Evolutionary conservation across 1,139 yeast genomes (phyloP), one percentile per base, ranked within the genome.

Genomic region (Candida frijolesensis): DNA sequence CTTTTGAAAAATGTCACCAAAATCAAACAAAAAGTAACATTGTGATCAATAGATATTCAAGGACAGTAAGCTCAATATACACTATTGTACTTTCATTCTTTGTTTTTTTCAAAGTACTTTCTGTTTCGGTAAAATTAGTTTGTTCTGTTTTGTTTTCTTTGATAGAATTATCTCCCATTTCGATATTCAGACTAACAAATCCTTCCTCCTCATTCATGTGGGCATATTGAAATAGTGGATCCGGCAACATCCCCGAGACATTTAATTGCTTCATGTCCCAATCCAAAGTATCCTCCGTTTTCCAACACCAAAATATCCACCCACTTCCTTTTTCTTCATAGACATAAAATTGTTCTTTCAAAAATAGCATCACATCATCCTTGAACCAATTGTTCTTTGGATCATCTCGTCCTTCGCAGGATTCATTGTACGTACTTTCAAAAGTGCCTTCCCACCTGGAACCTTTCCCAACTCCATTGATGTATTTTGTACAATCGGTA

Each of bases 221-320:
- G 2, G 29, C 15, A 15, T 11, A 39, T 33, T 33, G 30, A 35
- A 18, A 52, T 52, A 49, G 48, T 3, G 57, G 57, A 16, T 37
- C 32, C 8, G 57, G 57, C 29, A 54, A 45, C 55, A 54, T 51
- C 12, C 42, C 34, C 1, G 42, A 37, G 12, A 35, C 42, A n/a
- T 45, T 32, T 30, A 54, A 48, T 40, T 50, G 37, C 19, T 42
- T 43, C 47, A 59, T 60, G 56, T 64, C 69, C 68, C 68, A 65
- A 44, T 56, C 61, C 42, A 60, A 51, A 2, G 67, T 50, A n/a
- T 47, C 48, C 50, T 65, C 68, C 1, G 68, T 63, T 49, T 63
- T 84, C 75, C 80, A 84, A 62, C 84, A 81, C 89, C 89, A 84
- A 43, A 62, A 65, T 19, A 61, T 63, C 68, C 67, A 64, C 12